Evolutionary conservation across 1,284 basidiomycete genomes (phyloP).

Genomic region (Peniophora sp.): DNA sequence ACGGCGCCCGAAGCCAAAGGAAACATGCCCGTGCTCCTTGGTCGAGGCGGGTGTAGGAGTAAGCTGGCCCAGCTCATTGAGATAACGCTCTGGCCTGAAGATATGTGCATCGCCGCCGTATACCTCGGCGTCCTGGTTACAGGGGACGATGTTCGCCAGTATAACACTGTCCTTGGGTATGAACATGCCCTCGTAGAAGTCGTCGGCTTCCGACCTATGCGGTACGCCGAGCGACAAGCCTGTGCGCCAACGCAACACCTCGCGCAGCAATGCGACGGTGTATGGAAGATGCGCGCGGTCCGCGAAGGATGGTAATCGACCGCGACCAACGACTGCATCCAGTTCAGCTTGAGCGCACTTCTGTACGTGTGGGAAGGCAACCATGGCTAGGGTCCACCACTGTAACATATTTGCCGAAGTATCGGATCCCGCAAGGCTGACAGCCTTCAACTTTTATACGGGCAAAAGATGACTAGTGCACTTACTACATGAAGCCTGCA

Average conservation of each 20-base stretch:
- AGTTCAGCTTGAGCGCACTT: conserved; percentile 9
- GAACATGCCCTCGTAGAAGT: conserved; percentile 11
- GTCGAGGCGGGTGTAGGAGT: not conserved
- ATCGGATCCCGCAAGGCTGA: not conserved
- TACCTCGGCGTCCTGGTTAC: not conserved
- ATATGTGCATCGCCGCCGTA: not conserved
- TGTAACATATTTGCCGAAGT: conserved; percentile 2
- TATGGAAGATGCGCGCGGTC: conserved; percentile 6
- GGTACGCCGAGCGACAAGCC: conserved; percentile 3
- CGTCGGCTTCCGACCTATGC: conserved; percentile 8
- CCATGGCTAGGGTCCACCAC: conserved; percentile 7
- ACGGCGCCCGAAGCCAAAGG: not conserved
- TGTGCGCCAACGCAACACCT: conserved; percentile 7
- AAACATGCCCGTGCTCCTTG: not conserved
- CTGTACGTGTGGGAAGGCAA: conserved; percentile 9
- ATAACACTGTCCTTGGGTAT: conserved; percentile 14
- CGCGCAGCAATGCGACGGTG: conserved; percentile 7
- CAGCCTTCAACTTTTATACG: not conserved
- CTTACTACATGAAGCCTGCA: not conserved
- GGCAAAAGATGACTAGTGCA: not conserved
- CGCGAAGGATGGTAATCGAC: conserved; percentile 4
- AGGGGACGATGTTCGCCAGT: conserved; percentile 8
- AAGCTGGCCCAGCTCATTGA: not conserved
- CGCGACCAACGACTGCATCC: conserved; percentile 9
- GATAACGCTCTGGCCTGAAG: not conserved